These are phyloP conservation scores for Kodamaea leandrae DNA, from an alignment of 805 yeast genomes.

Conservation along the genomic window DNA sequence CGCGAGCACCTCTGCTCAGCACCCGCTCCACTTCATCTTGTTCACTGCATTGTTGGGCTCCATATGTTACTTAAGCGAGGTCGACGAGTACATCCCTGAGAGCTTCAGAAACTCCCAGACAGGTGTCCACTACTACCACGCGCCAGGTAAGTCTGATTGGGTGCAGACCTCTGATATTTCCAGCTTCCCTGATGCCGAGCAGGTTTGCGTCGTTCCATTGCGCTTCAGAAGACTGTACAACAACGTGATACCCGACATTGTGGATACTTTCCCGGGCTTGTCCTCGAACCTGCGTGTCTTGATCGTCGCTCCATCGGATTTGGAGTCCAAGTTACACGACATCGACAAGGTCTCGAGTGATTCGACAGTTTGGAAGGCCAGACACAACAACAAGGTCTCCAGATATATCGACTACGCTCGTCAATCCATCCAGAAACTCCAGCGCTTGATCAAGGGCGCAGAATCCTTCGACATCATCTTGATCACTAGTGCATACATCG, in stretches of 20 bases:
- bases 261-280: slow-evolving; percentile 37
- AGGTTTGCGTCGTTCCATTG: slow-evolving; percentile 52
- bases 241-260: slow-evolving; percentile 41
- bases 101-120: slow-evolving; percentile 34
- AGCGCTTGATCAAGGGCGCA: slow-evolving; percentile 59
- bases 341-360: slow-evolving; percentile 28
- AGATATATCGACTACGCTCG: slow-evolving; percentile 54
- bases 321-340: slow-evolving; percentile 21
- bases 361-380: slow-evolving; percentile 50
- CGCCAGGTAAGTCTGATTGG: slow-evolving; percentile 47
- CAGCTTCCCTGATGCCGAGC: slow-evolving; percentile 42
- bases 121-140: slow-evolving; percentile 32
- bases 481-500: slow-evolving; percentile 75
- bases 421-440: slow-evolving; percentile 38
- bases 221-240: slow-evolving; percentile 50
- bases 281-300: slow-evolving; percentile 44
- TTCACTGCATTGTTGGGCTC: slow-evolving; percentile 72
- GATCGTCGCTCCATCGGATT: slow-evolving; percentile 30
- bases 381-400: slow-evolving; percentile 54
- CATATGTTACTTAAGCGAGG: slow-evolving; percentile 70
- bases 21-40: slow-evolving; percentile 85
- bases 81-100: slow-evolving; percentile 61
- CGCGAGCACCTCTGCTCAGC: slow-evolving; percentile 64
- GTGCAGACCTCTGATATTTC: slow-evolving; percentile 42
- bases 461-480: slow-evolving; percentile 83